phyloP scores from a whole-genome alignment of 2,329 filamentous ascomycete species.

The Cladosporium sphaerospermum region DNA sequence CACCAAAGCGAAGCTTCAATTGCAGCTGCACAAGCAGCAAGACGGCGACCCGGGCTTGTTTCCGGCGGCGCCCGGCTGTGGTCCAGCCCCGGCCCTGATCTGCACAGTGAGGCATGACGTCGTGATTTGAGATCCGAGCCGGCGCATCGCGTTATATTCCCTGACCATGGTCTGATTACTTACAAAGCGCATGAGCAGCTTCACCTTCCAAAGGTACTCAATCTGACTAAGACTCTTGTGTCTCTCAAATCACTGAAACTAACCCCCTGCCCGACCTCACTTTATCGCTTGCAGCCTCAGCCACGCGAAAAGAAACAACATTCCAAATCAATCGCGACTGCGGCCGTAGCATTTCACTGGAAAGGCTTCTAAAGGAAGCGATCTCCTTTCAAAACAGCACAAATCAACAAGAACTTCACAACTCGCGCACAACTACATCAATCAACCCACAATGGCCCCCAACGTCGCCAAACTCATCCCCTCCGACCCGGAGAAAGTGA shows the following conservation, averaged over 20 bases:
- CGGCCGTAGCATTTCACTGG: neutral
- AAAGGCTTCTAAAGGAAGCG: too few relatives aligned
- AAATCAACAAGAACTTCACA: neutral
- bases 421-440: neutral
- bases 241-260: neutral
- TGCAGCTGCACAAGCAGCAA: too few relatives aligned
- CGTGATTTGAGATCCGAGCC: neutral
- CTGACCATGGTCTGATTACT: constrained; percentile 2
- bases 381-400: too few relatives aligned
- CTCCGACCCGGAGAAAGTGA: constrained; percentile 69
- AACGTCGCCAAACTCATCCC: constrained; percentile 35
- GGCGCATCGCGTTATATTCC: neutral
- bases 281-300: too few relatives aligned
- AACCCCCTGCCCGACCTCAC: neutral
- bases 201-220: constrained; percentile 1
- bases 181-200: neutral
- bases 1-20: too few relatives aligned
- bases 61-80: too few relatives aligned
- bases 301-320: neutral
- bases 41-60: too few relatives aligned
- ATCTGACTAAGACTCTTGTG: neutral
- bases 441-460: constrained; percentile 25
- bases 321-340: constrained; percentile 4
- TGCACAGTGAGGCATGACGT: neutral
- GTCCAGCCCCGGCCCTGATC: too few relatives aligned